Conservation (phyloP, 257 asterid genomes). For the Rubia yunnanensis region DNA sequence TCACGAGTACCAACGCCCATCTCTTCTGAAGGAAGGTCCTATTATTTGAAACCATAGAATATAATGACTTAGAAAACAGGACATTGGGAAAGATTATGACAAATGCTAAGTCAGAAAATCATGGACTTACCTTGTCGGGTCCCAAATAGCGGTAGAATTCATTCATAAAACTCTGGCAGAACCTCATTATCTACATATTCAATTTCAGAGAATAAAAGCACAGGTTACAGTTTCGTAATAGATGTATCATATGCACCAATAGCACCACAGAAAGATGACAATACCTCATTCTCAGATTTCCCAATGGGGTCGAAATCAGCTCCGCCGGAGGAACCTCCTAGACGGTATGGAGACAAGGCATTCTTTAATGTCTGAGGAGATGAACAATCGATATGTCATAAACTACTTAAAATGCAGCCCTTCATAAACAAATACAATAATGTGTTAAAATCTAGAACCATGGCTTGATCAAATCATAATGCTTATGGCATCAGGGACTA, state of each 20-base stretch:
- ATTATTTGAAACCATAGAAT: constrained; percentile 20
- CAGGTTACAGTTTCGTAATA: constrained; percentile 19
- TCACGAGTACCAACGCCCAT: constrained; percentile 97
- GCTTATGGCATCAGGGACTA: neutral
- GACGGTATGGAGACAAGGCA: constrained; percentile 94
- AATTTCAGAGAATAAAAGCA: constrained; percentile 14
- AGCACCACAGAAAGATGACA: constrained; percentile 14
- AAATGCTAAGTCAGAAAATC: constrained; percentile 11
- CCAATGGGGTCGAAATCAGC: constrained; percentile 96
- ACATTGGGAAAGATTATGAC: constrained; percentile 9
- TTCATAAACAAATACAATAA: neutral
- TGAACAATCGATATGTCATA: constrained; percentile 15
- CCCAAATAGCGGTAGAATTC: constrained; percentile 94
- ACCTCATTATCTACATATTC: constrained; percentile 66
- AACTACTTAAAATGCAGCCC: constrained; percentile 4
- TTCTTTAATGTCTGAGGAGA: constrained; percentile 76
- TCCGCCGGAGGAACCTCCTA: constrained; percentile 99
- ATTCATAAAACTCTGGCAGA: constrained; percentile 97
- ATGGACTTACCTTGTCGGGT: constrained; percentile 71
- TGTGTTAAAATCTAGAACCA: neutral
- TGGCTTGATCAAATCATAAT: neutral
- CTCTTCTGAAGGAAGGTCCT: constrained; percentile 99
- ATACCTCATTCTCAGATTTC: constrained; percentile 84
- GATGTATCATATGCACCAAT: constrained; percentile 13
- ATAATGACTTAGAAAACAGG: constrained; percentile 9